phyloP scores from a whole-genome alignment of 2,329 filamentous ascomycete species.

The Biscogniauxia mediterranea region DNA sequence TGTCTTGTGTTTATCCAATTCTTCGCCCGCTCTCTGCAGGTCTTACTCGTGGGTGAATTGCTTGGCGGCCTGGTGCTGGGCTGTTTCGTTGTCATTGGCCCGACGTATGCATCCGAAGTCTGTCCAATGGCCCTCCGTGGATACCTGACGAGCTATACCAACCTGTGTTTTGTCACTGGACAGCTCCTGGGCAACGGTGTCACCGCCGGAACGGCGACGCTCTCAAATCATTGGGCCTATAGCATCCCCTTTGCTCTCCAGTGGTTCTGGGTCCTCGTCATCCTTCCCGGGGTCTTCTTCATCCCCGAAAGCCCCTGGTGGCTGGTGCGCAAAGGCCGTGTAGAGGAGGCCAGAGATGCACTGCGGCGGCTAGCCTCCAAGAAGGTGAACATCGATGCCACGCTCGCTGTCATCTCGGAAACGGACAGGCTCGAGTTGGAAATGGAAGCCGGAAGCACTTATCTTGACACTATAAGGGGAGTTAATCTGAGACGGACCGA shows the following conservation, averaged over 20 bases:
- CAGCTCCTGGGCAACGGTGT: slow-evolving; percentile 54
- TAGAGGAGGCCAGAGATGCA: slow-evolving; percentile 40
- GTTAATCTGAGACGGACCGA: slow-evolving; percentile 52
- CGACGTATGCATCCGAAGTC: slow-evolving; percentile 61
- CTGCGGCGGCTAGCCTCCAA: slow-evolving; percentile 44
- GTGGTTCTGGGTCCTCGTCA: slow-evolving; percentile 49
- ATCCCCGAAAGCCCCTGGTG: slow-evolving; percentile 52
- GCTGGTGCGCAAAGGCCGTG: slow-evolving; percentile 43
- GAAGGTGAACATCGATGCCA: slow-evolving; percentile 46
- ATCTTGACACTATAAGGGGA: slow-evolving; percentile 50
- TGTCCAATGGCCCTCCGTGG: slow-evolving; percentile 57
- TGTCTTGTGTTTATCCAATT: slow-evolving; percentile 62
- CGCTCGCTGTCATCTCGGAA: slow-evolving; percentile 55
- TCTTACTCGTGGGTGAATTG: slow-evolving; percentile 60
- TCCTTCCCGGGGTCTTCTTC: slow-evolving; percentile 45
- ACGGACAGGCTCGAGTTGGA: slow-evolving; percentile 57
- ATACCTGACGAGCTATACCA: slow-evolving; percentile 58
- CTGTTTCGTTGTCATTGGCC: slow-evolving; percentile 57
- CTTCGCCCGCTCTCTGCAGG: slow-evolving; percentile 54
- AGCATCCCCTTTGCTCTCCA: slow-evolving; percentile 48
- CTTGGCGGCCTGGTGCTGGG: slow-evolving; percentile 61
- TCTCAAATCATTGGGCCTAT: slow-evolving; percentile 48
- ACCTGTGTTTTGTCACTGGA: slow-evolving; percentile 62
- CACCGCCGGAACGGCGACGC: slow-evolving; percentile 40
- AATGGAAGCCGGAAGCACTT: slow-evolving; percentile 46